A percentile compares a stretch with the other conserved stretches of the same genome.
These are phyloP conservation scores for Marchantia polymorpha DNA, from an alignment of 225 moss, liverwort and hornwort genomes.

Conservation along the genomic window DNA sequence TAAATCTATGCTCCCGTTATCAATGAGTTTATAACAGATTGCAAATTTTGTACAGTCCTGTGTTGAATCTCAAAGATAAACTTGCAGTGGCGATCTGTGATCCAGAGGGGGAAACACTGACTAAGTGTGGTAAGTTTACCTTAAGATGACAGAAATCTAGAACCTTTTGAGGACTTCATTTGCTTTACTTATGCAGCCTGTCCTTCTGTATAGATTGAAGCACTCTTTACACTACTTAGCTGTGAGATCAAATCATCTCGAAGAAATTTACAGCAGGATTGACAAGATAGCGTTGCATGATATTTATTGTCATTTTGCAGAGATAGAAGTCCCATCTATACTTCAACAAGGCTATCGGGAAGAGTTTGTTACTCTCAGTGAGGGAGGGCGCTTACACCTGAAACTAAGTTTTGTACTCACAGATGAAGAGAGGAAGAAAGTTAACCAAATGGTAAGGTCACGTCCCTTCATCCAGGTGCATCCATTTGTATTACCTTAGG, in stretches of 20 bases:
- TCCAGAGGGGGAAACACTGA: slow-evolving; percentile 44
- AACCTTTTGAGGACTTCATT: neutral
- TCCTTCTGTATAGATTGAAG: neutral
- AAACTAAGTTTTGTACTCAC: slow-evolving; percentile 61
- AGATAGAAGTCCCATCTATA: slow-evolving; percentile 61
- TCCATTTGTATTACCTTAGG: neutral
- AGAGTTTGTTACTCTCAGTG: slow-evolving; percentile 51
- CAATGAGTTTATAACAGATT: neutral
- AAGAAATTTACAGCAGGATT: neutral
- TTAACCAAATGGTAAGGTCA: slow-evolving; percentile 55
- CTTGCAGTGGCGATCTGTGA: slow-evolving; percentile 63
- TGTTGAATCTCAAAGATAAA: slow-evolving; percentile 64
- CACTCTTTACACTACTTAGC: neutral
- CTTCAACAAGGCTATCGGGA: slow-evolving; percentile 71
- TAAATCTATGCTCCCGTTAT: too few relatives aligned
- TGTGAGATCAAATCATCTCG: neutral
- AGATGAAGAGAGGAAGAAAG: slow-evolving; percentile 58
- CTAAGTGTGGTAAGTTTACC: slow-evolving; percentile 48
- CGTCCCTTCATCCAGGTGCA: too few relatives aligned
- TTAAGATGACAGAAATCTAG: neutral
- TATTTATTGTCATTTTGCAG: slow-evolving; percentile 40
- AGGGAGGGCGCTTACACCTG: slow-evolving; percentile 73
- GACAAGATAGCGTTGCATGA: neutral
- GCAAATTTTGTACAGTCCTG: slow-evolving; percentile 44
- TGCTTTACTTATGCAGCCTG: neutral